Conservation (phyloP, 441 rosid genomes). For the Mallotus repandus region DNA sequence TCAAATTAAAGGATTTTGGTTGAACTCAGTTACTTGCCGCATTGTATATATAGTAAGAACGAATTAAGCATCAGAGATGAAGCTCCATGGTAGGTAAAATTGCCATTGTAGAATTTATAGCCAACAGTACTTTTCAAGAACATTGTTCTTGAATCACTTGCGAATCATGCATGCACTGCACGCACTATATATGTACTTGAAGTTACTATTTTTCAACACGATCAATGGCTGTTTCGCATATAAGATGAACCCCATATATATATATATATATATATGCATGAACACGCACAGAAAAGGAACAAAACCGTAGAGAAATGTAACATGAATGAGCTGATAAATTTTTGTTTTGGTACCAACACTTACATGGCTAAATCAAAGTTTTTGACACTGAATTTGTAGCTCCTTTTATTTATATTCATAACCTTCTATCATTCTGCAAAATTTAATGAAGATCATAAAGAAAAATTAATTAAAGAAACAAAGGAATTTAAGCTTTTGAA, state of each 20-base stretch:
- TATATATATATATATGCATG: too few relatives aligned
- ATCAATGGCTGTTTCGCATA: too few relatives aligned
- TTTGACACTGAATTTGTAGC: background rate
- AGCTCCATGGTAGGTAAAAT: background rate
- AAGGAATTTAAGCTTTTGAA: too few relatives aligned
- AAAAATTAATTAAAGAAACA: background rate
- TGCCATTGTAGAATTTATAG: background rate
- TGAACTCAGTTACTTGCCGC: background rate
- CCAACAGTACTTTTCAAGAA: background rate
- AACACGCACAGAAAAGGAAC: too few relatives aligned
- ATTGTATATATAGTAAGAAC: background rate
- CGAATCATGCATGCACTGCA: background rate
- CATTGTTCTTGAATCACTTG: background rate
- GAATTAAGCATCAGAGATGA: background rate
- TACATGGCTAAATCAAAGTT: conserved; percentile 17
- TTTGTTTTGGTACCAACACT: background rate
- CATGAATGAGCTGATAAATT: too few relatives aligned
- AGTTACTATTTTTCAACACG: too few relatives aligned
- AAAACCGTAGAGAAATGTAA: too few relatives aligned
- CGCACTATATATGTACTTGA: background rate
- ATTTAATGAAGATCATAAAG: background rate
- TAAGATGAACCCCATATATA: too few relatives aligned
- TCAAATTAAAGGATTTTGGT: conserved; percentile 16
- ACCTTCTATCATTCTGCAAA: conserved; percentile 21
- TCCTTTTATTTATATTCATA: conserved; percentile 1